These are phyloP conservation scores for Biscogniauxia sp. DNA, from an alignment of 2,329 filamentous ascomycete genomes.

Conservation along the genomic window DNA sequence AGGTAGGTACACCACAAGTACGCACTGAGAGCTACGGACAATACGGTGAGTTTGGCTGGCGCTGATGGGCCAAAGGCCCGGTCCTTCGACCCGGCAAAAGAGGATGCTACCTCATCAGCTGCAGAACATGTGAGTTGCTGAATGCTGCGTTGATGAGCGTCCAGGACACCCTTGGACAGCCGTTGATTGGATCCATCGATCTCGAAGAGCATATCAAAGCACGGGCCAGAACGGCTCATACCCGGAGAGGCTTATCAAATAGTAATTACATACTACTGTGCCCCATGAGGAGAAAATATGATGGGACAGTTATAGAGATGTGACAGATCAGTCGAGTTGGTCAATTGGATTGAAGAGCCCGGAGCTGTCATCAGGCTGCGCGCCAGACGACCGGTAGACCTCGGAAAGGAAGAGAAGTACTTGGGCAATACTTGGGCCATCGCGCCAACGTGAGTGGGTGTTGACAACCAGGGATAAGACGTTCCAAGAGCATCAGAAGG, in stretches of 20 bases:
- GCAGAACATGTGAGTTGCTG: slow-evolving; percentile 19
- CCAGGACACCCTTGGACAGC: background rate
- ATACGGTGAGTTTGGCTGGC: slow-evolving; percentile 9
- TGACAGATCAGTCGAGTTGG: background rate
- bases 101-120: slow-evolving; percentile 22
- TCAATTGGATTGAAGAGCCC: background rate
- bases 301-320: background rate
- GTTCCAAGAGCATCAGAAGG: background rate
- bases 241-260: background rate
- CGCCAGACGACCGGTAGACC: background rate
- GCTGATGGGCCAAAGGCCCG: slow-evolving; percentile 18
- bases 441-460: background rate
- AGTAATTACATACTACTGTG: background rate
- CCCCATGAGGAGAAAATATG: background rate
- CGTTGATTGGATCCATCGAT: background rate
- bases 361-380: background rate
- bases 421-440: background rate
- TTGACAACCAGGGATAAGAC: background rate
- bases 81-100: slow-evolving; percentile 23
- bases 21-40: background rate
- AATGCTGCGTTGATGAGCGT: slow-evolving; percentile 6
- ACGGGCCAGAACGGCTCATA: background rate
- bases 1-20: too few species aligned
- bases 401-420: background rate
- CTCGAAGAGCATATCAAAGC: background rate